phyloP scores from a whole-genome alignment of 257 asterid species.

The Solanum sejunctum region DNA sequence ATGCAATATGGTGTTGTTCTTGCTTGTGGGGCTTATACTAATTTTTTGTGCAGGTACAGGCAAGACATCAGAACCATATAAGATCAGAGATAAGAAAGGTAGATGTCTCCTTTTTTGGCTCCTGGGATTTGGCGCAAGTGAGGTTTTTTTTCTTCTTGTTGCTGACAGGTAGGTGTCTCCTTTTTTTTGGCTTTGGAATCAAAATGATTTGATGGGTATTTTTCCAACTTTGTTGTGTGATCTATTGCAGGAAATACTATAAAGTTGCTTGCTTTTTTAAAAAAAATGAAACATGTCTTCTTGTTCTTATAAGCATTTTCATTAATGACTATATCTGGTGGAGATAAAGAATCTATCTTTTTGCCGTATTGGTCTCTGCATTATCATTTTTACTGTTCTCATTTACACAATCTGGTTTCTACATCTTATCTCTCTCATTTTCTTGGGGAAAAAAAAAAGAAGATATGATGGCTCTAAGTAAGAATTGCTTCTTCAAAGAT shows the following conservation, averaged over 20 bases:
- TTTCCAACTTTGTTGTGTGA: not conserved
- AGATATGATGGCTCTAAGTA: not conserved
- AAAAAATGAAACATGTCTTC: not conserved
- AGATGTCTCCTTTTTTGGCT: too few species aligned
- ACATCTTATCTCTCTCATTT: not conserved
- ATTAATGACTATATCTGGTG: not conserved
- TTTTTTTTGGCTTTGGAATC: not conserved
- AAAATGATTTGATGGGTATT: not conserved
- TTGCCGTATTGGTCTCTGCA: not conserved
- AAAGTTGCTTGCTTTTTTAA: not conserved
- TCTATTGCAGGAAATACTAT: not conserved
- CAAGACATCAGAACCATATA: conserved; percentile 57
- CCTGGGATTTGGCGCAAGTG: too few species aligned
- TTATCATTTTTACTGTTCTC: not conserved
- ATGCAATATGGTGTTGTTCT: not conserved
- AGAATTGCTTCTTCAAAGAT: not conserved
- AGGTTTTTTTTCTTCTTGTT: too few species aligned
- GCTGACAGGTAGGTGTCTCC: not conserved
- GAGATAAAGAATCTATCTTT: not conserved
- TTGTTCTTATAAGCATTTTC: not conserved
- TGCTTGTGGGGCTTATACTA: not conserved
- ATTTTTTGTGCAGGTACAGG: conserved; percentile 46
- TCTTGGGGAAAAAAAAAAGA: not conserved
- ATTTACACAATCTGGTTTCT: not conserved
- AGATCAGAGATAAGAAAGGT: conserved; percentile 53